phyloP scores from a whole-genome alignment of 2,329 filamentous ascomycete genomes.

The Diplodia scrobiculata region DNA sequence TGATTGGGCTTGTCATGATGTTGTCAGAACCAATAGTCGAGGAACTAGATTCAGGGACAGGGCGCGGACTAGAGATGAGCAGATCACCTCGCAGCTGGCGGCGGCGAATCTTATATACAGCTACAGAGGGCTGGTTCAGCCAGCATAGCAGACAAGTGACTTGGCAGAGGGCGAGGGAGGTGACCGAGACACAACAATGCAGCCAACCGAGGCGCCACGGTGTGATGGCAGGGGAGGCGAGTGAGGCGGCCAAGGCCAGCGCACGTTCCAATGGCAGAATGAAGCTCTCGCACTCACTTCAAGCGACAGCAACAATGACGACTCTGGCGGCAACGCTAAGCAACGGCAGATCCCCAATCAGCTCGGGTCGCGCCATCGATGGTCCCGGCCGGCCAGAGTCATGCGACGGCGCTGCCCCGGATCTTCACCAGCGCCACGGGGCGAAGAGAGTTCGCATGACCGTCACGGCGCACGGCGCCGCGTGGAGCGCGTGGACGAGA shows the following conservation, averaged over 20 bases:
- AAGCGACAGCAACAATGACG: slow-evolving; percentile 5
- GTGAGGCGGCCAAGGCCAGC: background rate
- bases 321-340: slow-evolving; percentile 7
- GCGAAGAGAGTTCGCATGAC: slow-evolving; percentile 12
- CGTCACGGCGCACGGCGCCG: background rate
- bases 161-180: background rate
- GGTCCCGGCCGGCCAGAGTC: background rate
- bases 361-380: slow-evolving; percentile 14
- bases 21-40: background rate
- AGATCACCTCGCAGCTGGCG: background rate
- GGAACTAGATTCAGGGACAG: background rate
- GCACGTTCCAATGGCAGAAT: slow-evolving; percentile 14
- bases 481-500: slow-evolving; percentile 4
- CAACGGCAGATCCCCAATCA: slow-evolving; percentile 22
- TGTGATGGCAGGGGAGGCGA: background rate
- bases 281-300: background rate
- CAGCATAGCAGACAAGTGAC: slow-evolving; percentile 11
- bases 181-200: background rate
- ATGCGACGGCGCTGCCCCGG: slow-evolving; percentile 23
- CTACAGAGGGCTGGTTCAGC: background rate
- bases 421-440: slow-evolving; percentile 7
- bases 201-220: background rate
- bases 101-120: slow-evolving; percentile 3
- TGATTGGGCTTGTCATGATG: slow-evolving; percentile 17
- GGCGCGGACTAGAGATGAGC: background rate